Evolutionary conservation across 192 early-diverging fungal genomes (phyloP), one percentile per base, ranked within the genome.

Genomic region (Bifiguratus adelaidae): DNA sequence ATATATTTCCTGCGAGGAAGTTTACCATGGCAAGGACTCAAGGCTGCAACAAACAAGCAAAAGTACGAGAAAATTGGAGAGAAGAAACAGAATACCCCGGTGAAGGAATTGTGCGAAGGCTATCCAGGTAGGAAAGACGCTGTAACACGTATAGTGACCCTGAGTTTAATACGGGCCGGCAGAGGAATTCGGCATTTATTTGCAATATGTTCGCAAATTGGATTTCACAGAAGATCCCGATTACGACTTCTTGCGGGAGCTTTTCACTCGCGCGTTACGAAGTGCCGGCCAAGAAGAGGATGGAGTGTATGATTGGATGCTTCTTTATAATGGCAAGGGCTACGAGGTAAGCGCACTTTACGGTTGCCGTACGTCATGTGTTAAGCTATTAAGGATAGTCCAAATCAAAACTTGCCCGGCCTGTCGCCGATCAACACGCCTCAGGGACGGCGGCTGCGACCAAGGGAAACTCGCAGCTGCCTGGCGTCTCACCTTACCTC

Each of bases 251-350:
- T 50, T 86, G 37, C 64, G 76, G 11, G 48, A 52, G 13, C 44
- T 68, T n/a, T n/a, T n/a, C n/a, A n/a, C n/a, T n/a, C n/a, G n/a
- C n/a, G n/a, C n/a, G n/a, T n/a, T n/a, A n/a, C n/a, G n/a, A n/a
- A n/a, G 76, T 18, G 61, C 71, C 21, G 77, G 73, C 42, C 79
- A 90, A 48, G 58, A 56, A 22, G 92, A 97, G 56, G 92, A 95
- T 59, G 82, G 83, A 11, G 71, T 93, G 27, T 97, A 88, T 53
- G 94, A 97, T 69, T 97, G 94, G 94, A 88, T 89, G 57, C 47
- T 71, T 20, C 46, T 75, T 3, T 71, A 75, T 52, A 59, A 63
- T 38, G 63, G 66, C 28, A 71, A 71, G 44, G 63, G 69, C 16
- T 71, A 63, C 60, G 63, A 75, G 26, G 57, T 61, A 47, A n/a